Conservation (phyloP, 495 filamentous ascomycete species). For the Hyaloscypha finlandica region DNA sequence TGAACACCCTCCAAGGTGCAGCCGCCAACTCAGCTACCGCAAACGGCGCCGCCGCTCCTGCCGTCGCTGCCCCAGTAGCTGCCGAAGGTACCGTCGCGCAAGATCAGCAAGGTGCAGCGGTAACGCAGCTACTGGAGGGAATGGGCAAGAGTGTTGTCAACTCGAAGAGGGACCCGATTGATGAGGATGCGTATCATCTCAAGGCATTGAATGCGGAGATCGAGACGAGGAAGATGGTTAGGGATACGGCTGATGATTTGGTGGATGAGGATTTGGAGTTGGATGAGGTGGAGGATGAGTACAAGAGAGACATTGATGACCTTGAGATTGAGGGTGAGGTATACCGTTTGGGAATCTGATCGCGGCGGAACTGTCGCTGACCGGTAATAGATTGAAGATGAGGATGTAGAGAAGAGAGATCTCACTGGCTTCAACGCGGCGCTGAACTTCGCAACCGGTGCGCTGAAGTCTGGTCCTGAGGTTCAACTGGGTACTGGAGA, state of each 20-base stretch:
- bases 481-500: slow-evolving; percentile 51
- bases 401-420: slow-evolving; percentile 38
- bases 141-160: slow-evolving; percentile 20
- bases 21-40: slow-evolving; percentile 5
- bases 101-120: neutral
- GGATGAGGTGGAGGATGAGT: too few species aligned
- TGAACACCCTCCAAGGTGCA: slow-evolving; percentile 27
- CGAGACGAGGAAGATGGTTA: neutral
- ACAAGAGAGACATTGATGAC: too few species aligned
- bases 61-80: neutral
- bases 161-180: neutral
- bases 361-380: too few species aligned
- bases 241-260: too few species aligned
- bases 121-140: slow-evolving; percentile 5
- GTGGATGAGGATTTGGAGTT: too few species aligned
- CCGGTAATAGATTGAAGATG: neutral
- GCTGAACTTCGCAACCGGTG: slow-evolving; percentile 46
- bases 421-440: slow-evolving; percentile 50
- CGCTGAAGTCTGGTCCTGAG: slow-evolving; percentile 46
- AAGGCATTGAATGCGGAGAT: neutral
- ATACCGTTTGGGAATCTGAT: too few species aligned
- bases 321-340: too few species aligned
- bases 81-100: neutral
- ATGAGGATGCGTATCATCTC: neutral
- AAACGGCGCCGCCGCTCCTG: slow-evolving; percentile 5